Base-by-base conservation (phyloP, 345 rosid genomes). In the Populus euphratica region DNA sequence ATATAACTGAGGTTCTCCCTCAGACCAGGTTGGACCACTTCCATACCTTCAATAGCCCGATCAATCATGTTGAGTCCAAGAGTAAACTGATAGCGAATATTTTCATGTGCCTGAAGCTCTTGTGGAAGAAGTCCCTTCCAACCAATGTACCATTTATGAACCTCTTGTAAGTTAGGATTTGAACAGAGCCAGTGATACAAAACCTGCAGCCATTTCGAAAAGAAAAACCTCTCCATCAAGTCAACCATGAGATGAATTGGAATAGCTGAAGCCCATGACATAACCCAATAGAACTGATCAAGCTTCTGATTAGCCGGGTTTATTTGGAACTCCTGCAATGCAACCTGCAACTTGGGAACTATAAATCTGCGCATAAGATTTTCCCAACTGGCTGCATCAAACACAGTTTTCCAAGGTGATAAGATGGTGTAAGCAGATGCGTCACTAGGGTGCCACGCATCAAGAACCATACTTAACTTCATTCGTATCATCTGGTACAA, bases 391-490 rank as follows among this genome's bases (percentile, higher is more conserved):
- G 83, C 84, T 59, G 94, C 81, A 87, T 92, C 98, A 69, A 96
- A 96, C 47, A 93, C 94, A 7, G 92, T 87, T 84, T 90, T 96
- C 98, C 97, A 96, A 12, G 99, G 98, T 0, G 94, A 92, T 72
- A 96, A 83, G 54, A 96, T 90, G 23, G 97, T 86, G 81, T 88
- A 91, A 25, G 94, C 98, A 73, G 97, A 96, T 69, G 78, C 84
- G 80, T 93, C 98, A 80, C 91, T 86, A 2, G 98, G 97, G 78
- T 90, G 96, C 99, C 98, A 96, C n/a, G 87, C 94, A 81, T 90
- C 94, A 63, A 96, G 96, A 74, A 89, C 97, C 64, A 87, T 89
- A 75, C 94, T 87, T 89, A 96, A 66, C 88, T 96, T 96, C 86
- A 85, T 82, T 6, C 90, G 93, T 76, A 93, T 96, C 72, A 82